These are phyloP conservation scores for Ogataea parapolymorpha DNA, from an alignment of 805 yeast species.

Conservation along the genomic window DNA sequence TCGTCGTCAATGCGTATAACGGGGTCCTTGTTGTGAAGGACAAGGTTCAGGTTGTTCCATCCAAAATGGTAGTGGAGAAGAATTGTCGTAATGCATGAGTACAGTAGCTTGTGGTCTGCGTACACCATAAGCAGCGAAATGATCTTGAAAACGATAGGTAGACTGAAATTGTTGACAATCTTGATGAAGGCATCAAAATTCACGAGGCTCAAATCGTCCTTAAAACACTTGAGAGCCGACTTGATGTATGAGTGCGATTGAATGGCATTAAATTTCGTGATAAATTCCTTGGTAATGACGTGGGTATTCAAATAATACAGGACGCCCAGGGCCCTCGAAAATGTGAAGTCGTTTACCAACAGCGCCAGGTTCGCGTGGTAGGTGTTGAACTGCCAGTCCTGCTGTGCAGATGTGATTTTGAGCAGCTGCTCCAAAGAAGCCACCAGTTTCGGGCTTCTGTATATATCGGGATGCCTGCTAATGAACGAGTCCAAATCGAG, in stretches of 20 bases:
- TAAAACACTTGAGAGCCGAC: constrained; percentile 22
- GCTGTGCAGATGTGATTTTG: constrained; percentile 15
- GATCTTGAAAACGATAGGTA: constrained; percentile 18
- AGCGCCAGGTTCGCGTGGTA: constrained; percentile 15
- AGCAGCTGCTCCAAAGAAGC: constrained; percentile 18
- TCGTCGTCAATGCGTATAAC: constrained; percentile 22
- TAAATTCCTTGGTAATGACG: constrained; percentile 22
- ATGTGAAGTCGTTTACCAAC: constrained; percentile 14
- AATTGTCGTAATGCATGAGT: constrained; percentile 39
- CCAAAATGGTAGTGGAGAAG: constrained; percentile 52
- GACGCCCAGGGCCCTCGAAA: constrained; percentile 15
- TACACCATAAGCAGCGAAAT: constrained; percentile 26
- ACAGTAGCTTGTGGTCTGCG: constrained; percentile 37
- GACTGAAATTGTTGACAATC: constrained; percentile 18
- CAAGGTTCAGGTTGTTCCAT: constrained; percentile 34
- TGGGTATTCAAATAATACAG: constrained; percentile 24
- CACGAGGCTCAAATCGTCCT: constrained; percentile 26
- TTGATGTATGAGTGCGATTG: constrained; percentile 17
- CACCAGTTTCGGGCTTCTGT: constrained; percentile 21
- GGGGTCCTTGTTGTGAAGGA: constrained; percentile 18
- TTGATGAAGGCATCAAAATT: constrained; percentile 20
- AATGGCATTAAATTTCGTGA: constrained; percentile 22
- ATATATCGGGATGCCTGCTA: constrained; percentile 17
- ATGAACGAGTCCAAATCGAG: constrained; percentile 21
- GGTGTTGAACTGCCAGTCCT: constrained; percentile 19